Evolutionary conservation across 139 green algal genomes (phyloP).

Genomic region (Closterium sp.): DNA sequence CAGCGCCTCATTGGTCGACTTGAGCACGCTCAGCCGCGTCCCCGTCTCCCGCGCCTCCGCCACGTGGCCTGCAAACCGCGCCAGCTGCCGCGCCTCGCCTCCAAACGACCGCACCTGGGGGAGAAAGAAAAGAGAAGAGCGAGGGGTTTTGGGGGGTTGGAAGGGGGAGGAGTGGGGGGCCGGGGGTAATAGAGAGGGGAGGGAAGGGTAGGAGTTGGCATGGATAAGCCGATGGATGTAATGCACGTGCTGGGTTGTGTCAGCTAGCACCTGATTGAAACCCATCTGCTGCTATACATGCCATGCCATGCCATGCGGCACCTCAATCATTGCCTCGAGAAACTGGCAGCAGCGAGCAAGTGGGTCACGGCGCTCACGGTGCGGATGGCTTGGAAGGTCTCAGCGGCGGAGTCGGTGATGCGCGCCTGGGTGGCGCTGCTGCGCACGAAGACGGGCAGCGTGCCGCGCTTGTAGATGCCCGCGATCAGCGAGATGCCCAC

Average conservation of each 20-base stretch:
- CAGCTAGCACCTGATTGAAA: no score
- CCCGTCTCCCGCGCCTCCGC: background rate
- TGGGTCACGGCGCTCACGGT: background rate
- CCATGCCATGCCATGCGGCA: no score
- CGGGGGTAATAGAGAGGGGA: background rate
- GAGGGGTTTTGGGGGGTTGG: background rate
- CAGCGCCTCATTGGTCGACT: slow-evolving; percentile 32
- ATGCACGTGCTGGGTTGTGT: no score
- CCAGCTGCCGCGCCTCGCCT: slow-evolving; percentile 33
- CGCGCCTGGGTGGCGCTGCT: slow-evolving; percentile 6
- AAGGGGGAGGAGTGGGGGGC: background rate
- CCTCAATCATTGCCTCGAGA: background rate
- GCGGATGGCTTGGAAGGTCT: slow-evolving; percentile 43
- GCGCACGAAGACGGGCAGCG: slow-evolving; percentile 1
- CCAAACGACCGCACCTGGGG: slow-evolving; percentile 43
- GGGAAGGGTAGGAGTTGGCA: no score
- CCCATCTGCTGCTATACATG: no score
- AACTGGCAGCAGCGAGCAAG: background rate
- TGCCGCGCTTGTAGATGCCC: slow-evolving; percentile 43
- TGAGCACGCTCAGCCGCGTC: slow-evolving; percentile 3
- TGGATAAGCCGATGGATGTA: no score
- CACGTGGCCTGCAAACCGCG: slow-evolving; percentile 7
- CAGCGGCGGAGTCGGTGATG: slow-evolving; percentile 24
- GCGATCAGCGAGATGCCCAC: background rate
- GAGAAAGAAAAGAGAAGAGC: background rate